phyloP scores from a whole-genome alignment of 1,284 basidiomycete genomes.

The Leccinum solheimii region DNA sequence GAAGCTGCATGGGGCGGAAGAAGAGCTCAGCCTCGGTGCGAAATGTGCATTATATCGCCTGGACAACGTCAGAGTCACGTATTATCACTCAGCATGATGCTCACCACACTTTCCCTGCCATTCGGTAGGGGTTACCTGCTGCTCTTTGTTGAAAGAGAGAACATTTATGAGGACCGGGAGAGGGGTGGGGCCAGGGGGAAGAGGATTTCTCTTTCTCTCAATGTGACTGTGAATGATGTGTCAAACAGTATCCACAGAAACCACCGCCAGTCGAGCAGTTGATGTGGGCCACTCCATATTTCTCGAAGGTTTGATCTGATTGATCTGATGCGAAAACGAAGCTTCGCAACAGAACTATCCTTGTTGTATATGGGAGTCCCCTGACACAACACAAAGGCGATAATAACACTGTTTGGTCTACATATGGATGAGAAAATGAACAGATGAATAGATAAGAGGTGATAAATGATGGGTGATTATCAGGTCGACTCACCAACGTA shows the following conservation, averaged over 20 bases:
- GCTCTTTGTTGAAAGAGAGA: too few species aligned
- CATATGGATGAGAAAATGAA: background rate
- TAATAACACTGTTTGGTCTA: background rate
- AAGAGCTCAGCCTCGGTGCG: background rate
- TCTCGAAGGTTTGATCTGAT: background rate
- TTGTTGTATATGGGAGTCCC: background rate
- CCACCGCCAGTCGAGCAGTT: background rate
- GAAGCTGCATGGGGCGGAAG: constrained; percentile 17
- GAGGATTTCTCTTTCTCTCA: background rate
- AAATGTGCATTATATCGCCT: constrained; percentile 14
- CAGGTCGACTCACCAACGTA: background rate
- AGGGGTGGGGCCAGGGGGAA: background rate
- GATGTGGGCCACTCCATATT: background rate
- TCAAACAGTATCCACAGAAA: background rate
- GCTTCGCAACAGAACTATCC: background rate
- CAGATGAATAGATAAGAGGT: background rate
- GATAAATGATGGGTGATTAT: background rate
- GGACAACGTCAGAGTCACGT: background rate
- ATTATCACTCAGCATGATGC: background rate
- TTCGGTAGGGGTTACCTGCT: too few species aligned
- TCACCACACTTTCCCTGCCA: too few species aligned
- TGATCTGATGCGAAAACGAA: background rate
- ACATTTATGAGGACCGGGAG: too few species aligned
- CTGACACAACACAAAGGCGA: background rate
- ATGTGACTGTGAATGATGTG: background rate